These are phyloP conservation scores for Xerocomus nothofagi DNA, from an alignment of 1,284 basidiomycete genomes.

Conservation along the genomic window DNA sequence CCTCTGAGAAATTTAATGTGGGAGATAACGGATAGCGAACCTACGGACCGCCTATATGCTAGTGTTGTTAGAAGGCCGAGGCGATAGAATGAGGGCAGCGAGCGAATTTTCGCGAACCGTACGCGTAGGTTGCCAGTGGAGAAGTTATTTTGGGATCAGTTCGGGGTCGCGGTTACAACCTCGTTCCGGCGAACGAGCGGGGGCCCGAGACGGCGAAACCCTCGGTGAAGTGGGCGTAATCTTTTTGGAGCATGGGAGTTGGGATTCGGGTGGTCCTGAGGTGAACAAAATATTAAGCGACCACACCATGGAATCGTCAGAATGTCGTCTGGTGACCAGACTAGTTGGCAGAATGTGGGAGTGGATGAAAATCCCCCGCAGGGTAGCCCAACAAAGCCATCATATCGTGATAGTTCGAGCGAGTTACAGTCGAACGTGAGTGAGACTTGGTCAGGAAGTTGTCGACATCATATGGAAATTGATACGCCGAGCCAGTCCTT, in stretches of 20 bases:
- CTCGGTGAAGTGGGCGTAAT: not conserved
- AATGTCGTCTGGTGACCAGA: no score
- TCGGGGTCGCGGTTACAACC: not conserved
- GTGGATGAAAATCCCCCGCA: not conserved
- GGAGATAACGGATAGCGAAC: not conserved
- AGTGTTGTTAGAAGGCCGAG: not conserved
- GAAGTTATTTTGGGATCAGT: not conserved
- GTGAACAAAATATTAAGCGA: conserved; percentile 9
- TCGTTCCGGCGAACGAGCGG: not conserved
- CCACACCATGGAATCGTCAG: not conserved
- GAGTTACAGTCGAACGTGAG: not conserved
- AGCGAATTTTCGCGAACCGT: not conserved
- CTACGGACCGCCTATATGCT: not conserved
- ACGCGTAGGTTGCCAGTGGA: not conserved
- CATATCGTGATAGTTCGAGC: not conserved
- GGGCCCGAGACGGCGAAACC: not conserved
- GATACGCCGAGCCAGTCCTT: no score
- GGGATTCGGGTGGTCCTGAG: not conserved
- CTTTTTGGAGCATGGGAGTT: not conserved
- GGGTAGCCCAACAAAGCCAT: conserved; percentile 10
- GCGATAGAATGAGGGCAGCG: not conserved
- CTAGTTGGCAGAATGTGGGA: conserved; percentile 2
- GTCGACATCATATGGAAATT: no score
- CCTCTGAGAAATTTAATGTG: not conserved
- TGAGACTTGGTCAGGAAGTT: not conserved